A percentile compares a stretch with the other conserved stretches of the same genome.
Conservation (phyloP, 768 basidiomycete genomes). For the Tylopilus balloui region DNA sequence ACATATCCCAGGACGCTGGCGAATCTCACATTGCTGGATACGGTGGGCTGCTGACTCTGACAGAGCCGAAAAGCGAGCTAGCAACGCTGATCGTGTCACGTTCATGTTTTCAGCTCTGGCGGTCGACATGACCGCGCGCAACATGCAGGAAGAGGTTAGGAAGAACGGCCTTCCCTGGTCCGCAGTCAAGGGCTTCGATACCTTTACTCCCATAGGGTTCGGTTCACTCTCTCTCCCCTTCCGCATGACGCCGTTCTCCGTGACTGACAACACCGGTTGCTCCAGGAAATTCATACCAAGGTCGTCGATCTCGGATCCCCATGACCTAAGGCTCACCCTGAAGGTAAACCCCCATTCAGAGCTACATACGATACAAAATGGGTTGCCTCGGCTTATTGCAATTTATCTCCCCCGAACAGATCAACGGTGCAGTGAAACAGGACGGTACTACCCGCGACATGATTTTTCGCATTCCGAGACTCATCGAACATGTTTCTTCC, state of each 20-base stretch:
- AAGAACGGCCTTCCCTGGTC: slow-evolving; percentile 95
- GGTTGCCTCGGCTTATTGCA: background rate
- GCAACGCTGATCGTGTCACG: background rate
- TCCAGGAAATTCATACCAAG: slow-evolving; percentile 78
- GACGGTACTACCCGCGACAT: slow-evolving; percentile 82
- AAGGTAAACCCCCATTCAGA: slow-evolving; percentile 44
- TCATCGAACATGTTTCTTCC: slow-evolving; percentile 88
- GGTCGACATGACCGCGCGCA: slow-evolving; percentile 95
- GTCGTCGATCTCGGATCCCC: slow-evolving; percentile 59
- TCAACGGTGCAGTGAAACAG: slow-evolving; percentile 83
- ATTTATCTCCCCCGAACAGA: slow-evolving; percentile 39
- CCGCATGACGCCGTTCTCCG: background rate
- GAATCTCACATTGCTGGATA: slow-evolving; percentile 86
- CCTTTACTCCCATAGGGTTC: slow-evolving; percentile 89
- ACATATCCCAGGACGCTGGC: slow-evolving; percentile 72
- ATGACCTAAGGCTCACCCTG: slow-evolving; percentile 71
- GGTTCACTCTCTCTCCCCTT: slow-evolving; percentile 6
- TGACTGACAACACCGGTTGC: slow-evolving; percentile 3
- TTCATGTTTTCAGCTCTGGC: slow-evolving; percentile 62
- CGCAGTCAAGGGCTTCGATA: slow-evolving; percentile 96
- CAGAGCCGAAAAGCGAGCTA: too few species aligned
- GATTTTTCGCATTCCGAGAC: slow-evolving; percentile 85
- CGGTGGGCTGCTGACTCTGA: slow-evolving; percentile 43
- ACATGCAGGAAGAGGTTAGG: slow-evolving; percentile 91
- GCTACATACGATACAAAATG: background rate